Evolutionary conservation across 352 stramenopile genomes (phyloP), one percentile per base, ranked within the genome.

Genomic region (Globisporangium sylvaticum): DNA sequence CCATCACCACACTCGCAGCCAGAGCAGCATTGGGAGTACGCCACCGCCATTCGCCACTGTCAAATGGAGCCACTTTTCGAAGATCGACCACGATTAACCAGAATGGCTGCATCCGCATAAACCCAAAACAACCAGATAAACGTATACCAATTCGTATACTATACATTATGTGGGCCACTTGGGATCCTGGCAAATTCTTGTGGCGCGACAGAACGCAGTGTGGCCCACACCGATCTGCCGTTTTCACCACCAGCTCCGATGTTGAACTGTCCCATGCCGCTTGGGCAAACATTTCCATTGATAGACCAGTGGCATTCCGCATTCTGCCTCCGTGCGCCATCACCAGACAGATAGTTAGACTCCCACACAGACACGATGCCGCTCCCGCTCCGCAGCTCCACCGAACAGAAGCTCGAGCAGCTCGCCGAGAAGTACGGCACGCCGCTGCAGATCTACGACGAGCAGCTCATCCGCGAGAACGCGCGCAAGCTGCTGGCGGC

Each of bases 361-460:
- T n/a, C n/a, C n/a, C n/a, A 27, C 12, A 18, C 10, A 27, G 3
- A 8, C 52, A 67, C 52, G 9, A 90, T 90, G 82, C 82, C 82
- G 71, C 64, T 90, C 46, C 77, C 80, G 34, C 75, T 89, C 31
- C 80, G 72, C 18, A 67, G 71, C 10, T 71, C 69, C 66, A 71
- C 79, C 7, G 60, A 80, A 55, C 52, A 82, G 66, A 71, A 75
- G 39, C 82, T 97, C 31, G 84, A 93, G 69, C 58, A 78, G 64
- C 83, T 96, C 18, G 80, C 79, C 46, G 78, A 76, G 31, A 88
- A 76, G 25, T 95, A 92, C 67, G 89, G 82, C 69, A 97, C 89
- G 27, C 89, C 89, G 53, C 79, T 95, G 73, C 89, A 97, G 82
- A 66, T 97, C 62, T 97, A 97, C 74, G 87, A 95, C 68, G 89